Evolutionary conservation across 176 grass and related monocot species (phyloP).

Genomic region (Alopecurus myosuroides): DNA sequence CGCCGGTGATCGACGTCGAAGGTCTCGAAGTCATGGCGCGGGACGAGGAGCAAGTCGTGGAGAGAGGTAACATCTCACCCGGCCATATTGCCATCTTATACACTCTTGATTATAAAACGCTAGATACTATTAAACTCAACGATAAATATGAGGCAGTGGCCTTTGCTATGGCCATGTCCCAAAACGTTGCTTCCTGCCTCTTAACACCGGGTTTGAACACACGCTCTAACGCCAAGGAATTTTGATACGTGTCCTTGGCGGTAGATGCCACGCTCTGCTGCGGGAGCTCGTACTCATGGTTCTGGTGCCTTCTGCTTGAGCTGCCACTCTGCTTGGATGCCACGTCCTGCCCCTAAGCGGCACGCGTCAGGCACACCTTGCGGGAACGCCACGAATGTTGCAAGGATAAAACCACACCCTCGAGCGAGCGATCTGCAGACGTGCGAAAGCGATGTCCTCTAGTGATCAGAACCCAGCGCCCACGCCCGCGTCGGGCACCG

Average conservation of each 20-base stretch:
- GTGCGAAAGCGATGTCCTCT: conserved; percentile 37
- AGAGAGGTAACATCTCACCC: no score
- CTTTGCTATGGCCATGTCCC: no score
- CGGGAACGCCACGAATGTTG: neutral
- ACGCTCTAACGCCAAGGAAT: neutral
- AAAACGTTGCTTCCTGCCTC: no score
- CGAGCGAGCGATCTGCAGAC: neutral
- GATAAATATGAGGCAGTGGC: no score
- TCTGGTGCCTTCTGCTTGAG: neutral
- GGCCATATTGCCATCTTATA: no score
- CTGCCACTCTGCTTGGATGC: neutral
- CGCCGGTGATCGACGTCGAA: no score
- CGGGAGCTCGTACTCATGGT: neutral
- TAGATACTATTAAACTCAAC: no score
- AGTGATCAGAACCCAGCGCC: conserved; percentile 42
- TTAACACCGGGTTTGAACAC: no score
- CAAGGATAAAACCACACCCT: neutral
- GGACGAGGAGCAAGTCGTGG: no score
- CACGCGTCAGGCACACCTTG: conserved; percentile 19
- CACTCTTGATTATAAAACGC: no score
- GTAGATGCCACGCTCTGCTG: neutral
- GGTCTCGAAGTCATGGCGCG: no score
- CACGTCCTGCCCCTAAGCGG: conserved; percentile 26
- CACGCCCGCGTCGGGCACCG: neutral
- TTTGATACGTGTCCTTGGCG: neutral